Base-by-base conservation (phyloP, 257 asterid species). In the Jaltomata sinuosa region DNA sequence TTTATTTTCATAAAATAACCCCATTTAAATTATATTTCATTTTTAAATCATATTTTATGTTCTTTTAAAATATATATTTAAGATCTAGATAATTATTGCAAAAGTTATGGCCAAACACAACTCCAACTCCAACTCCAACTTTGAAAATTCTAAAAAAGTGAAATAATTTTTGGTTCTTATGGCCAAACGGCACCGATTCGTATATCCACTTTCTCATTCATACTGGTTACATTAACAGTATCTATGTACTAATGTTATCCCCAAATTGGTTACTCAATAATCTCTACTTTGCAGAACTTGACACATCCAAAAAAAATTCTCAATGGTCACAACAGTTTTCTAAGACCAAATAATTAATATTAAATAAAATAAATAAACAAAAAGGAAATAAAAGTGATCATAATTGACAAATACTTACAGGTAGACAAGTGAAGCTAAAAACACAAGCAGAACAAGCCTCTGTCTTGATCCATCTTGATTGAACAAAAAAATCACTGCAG, bases 391-490 rank as follows among this genome's bases (percentile, higher is more conserved):
- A 27, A 34, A 22, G 71, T 67, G 49, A 84, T 31, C 27, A 67
- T 72, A 83, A 71, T 38, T 69, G 61, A 55, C 59, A 67, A 85
- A n/a, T 42, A 87, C 99, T 88, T 90, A 96, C 99, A 96, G 90
- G 90, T 96, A 96, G 79, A 96, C 91, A 86, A 96, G 84, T 54
- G 92, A 87, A 65, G 98, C 98, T 82, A 93, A 89, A 87, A 96
- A 90, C 85, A 93, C 92, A 22, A 96, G 97, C 84, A 96, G 93
- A 87, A 91, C 89, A 83, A 96, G 96, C 89, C 97, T 94, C 85
- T 93, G 97, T 62, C 87, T 91, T 34, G 99, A 96, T 84, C 99
- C 99, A 88, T 96, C 98, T 90, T 94, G 99, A 90, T 93, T 96
- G 85, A 96, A 94, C 95, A 96, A 90, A 88, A 94, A 96, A 85